phyloP scores from a whole-genome alignment of 495 filamentous ascomycete species.

The Tetracladium setigerum region DNA sequence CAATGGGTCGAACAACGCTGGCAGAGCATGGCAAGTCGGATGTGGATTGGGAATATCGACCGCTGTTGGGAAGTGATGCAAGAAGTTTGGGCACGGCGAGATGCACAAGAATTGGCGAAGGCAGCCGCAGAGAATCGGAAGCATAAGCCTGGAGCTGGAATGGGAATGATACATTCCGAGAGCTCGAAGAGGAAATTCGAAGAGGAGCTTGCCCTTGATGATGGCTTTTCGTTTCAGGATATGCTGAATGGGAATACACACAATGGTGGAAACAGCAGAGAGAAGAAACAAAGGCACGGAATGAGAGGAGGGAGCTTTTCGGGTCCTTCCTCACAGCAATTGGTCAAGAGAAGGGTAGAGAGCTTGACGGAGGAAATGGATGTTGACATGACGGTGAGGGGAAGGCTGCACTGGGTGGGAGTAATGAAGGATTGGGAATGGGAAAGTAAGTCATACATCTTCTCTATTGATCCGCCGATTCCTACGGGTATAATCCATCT shows the following conservation, averaged over 20 bases:
- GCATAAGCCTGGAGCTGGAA: conserved; percentile 7
- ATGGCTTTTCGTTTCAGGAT: conserved; percentile 18
- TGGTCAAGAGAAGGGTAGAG: conserved; percentile 14
- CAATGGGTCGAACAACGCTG: conserved; percentile 65
- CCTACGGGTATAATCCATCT: too few relatives aligned
- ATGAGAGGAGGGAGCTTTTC: conserved; percentile 12
- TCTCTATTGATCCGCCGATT: too few relatives aligned
- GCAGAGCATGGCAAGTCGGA: conserved; percentile 50
- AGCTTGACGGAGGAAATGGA: conserved; percentile 43
- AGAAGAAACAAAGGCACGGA: not conserved
- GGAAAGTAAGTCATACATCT: conserved; percentile 51
- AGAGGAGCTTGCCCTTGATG: conserved; percentile 17
- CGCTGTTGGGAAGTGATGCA: conserved; percentile 48
- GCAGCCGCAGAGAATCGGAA: conserved; percentile 16
- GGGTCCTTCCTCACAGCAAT: not conserved
- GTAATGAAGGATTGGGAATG: conserved; percentile 76
- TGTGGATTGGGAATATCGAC: conserved; percentile 68
- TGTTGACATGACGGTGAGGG: conserved; percentile 57
- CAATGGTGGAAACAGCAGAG: not conserved
- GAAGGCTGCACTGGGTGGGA: conserved; percentile 65
- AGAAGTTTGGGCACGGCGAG: conserved; percentile 47
- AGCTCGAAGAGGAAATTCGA: conserved; percentile 18
- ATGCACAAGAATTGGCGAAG: conserved; percentile 34
- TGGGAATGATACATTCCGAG: conserved; percentile 14
- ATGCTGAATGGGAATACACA: conserved; percentile 8